phyloP scores from a whole-genome alignment of 2,329 filamentous ascomycete species.

The Sporothrix sp. region DNA sequence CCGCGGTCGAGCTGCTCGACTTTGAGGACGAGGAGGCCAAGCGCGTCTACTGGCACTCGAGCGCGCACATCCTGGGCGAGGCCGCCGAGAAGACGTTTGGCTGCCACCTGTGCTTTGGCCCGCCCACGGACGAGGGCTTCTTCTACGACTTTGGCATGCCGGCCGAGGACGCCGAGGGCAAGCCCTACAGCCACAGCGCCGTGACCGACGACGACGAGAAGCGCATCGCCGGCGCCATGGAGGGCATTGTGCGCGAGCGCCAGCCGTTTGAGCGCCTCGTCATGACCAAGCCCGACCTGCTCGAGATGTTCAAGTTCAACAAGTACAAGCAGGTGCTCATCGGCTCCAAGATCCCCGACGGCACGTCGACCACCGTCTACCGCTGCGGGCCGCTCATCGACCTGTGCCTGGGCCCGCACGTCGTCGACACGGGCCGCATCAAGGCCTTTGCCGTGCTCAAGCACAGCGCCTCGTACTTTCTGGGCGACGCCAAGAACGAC shows the following conservation, averaged over 20 bases:
- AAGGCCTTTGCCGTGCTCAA: slow-evolving; percentile 94
- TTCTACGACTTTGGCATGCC: slow-evolving; percentile 94
- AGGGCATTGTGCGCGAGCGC: slow-evolving; percentile 88
- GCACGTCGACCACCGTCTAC: slow-evolving; percentile 88
- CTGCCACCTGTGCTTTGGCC: slow-evolving; percentile 87
- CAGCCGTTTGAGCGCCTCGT: slow-evolving; percentile 86
- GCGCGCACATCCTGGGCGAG: slow-evolving; percentile 91
- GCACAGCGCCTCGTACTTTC: slow-evolving; percentile 60
- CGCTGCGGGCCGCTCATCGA: slow-evolving; percentile 89
- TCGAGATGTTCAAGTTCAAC: slow-evolving; percentile 96
- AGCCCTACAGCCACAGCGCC: slow-evolving; percentile 26
- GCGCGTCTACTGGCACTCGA: slow-evolving; percentile 97
- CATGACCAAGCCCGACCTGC: slow-evolving; percentile 79
- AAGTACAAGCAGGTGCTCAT: slow-evolving; percentile 99
- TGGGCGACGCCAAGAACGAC: slow-evolving; percentile 88
- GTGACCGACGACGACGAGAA: slow-evolving; percentile 75
- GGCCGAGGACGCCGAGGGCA: slow-evolving; percentile 39
- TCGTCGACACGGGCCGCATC: slow-evolving; percentile 85
- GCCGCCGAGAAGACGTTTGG: slow-evolving; percentile 84
- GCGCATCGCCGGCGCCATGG: slow-evolving; percentile 69
- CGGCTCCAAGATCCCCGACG: slow-evolving; percentile 80
- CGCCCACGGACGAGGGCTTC: slow-evolving; percentile 83
- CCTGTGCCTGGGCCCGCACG: slow-evolving; percentile 88
- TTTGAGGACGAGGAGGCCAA: slow-evolving; percentile 69
- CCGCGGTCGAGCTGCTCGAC: slow-evolving; percentile 72